These are phyloP conservation scores for Stellera chamaejasme DNA, from an alignment of 345 rosid genomes.

Conservation along the genomic window DNA sequence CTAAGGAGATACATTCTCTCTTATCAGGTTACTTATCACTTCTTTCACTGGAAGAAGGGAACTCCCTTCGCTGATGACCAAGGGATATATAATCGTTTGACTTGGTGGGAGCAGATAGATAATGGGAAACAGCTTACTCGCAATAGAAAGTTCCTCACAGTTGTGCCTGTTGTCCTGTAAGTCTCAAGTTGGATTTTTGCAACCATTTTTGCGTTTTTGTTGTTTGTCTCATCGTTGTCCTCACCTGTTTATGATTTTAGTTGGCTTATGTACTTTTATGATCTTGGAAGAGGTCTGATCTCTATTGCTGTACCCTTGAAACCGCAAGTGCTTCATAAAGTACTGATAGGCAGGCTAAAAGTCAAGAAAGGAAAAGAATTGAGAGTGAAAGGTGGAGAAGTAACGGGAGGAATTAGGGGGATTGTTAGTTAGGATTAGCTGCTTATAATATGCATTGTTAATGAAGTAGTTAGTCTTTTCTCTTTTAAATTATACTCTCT, in stretches of 20 bases:
- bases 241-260: not conserved
- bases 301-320: too few species aligned
- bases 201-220: not conserved
- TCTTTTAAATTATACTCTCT: too few species aligned
- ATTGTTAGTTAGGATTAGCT: too few species aligned
- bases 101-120: slow-evolving; percentile 99
- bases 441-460: too few species aligned
- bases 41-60: slow-evolving; percentile 99
- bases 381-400: too few species aligned
- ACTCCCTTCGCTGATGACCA: slow-evolving; percentile 97
- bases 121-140: slow-evolving; percentile 93
- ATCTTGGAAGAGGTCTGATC: too few species aligned
- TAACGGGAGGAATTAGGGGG: too few species aligned
- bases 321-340: too few species aligned
- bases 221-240: not conserved
- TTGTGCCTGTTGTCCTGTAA: slow-evolving; percentile 94
- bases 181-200: slow-evolving; percentile 17
- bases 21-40: slow-evolving; percentile 81
- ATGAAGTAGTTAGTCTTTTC: too few species aligned
- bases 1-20: slow-evolving; percentile 8
- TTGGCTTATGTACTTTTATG: not conserved
- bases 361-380: too few species aligned
- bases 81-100: slow-evolving; percentile 87
- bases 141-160: slow-evolving; percentile 83
- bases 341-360: too few species aligned